Percentiles rank a stretch among this genome's conserved stretches.
Conservation (phyloP, 2,329 filamentous ascomycete genomes). For the Botryotinia calthae region DNA sequence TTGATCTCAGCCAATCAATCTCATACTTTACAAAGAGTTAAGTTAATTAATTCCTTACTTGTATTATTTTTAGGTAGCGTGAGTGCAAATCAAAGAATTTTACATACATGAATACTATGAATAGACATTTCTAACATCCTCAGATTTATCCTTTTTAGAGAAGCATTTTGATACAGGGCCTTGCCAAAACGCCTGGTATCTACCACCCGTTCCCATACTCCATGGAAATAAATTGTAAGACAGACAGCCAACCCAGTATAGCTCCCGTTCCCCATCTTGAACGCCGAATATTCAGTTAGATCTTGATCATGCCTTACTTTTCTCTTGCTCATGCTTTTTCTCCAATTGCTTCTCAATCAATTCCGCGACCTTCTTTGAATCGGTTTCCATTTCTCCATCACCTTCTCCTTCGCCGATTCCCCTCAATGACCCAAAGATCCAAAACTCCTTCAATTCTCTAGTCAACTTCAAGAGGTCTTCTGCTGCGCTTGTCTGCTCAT, state of each 20-base stretch:
- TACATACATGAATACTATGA: not conserved
- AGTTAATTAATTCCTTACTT: too few species aligned
- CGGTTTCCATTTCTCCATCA: slow-evolving; percentile 41
- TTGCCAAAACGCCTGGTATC: slow-evolving; percentile 19
- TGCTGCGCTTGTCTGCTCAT: slow-evolving; percentile 33
- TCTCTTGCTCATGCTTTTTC: slow-evolving; percentile 18
- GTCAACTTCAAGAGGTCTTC: slow-evolving; percentile 48
- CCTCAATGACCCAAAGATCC: slow-evolving; percentile 49
- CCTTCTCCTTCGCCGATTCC: slow-evolving; percentile 45
- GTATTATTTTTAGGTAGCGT: not conserved
- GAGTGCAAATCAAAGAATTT: not conserved
- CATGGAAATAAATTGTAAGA: not conserved
- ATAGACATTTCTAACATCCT: not conserved
- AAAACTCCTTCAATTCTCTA: slow-evolving; percentile 50
- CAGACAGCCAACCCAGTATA: not conserved
- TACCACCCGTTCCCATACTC: slow-evolving; percentile 7
- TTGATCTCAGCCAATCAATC: not conserved
- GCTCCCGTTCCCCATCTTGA: not conserved
- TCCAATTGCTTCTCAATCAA: slow-evolving; percentile 31
- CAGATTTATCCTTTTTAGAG: not conserved
- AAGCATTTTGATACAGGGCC: not conserved
- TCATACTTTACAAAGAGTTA: not conserved
- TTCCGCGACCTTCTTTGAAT: slow-evolving; percentile 39
- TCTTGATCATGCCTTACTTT: not conserved
- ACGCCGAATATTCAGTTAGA: not conserved